These are phyloP conservation scores for Cytospora piceicola DNA, from an alignment of 2,329 filamentous ascomycete genomes.

Conservation along the genomic window DNA sequence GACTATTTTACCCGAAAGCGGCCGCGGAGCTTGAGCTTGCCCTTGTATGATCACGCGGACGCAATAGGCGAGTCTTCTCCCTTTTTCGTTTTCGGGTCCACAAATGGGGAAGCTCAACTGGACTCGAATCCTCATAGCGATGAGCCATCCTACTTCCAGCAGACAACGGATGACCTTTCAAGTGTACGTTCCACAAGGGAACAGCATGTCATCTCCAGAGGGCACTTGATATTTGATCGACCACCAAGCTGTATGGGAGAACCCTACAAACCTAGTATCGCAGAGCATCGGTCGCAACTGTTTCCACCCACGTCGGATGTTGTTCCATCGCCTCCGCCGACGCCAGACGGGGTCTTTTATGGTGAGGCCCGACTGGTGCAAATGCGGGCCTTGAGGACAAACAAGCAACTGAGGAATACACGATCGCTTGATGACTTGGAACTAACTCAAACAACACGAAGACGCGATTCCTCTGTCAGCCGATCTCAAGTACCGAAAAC, in stretches of 20 bases:
- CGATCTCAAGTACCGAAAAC: not conserved
- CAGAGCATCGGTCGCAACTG: conserved; percentile 6
- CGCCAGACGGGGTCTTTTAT: conserved; percentile 44
- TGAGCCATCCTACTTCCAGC: not conserved
- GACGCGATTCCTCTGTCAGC: conserved; percentile 4
- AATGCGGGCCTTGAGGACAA: conserved; percentile 38
- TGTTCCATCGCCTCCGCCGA: conserved; percentile 39
- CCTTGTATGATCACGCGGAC: conserved; percentile 50
- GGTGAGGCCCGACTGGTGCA: conserved; percentile 47
- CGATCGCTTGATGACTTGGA: conserved; percentile 43
- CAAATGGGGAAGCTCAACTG: conserved; percentile 13
- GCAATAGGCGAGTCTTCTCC: conserved; percentile 49
- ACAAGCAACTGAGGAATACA: conserved; percentile 38
- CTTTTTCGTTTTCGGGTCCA: conserved; percentile 53
- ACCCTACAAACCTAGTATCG: conserved; percentile 34
- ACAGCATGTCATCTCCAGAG: not conserved
- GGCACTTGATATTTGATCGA: conserved; percentile 7
- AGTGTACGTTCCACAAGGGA: not conserved
- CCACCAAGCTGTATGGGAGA: conserved; percentile 44
- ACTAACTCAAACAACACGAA: conserved; percentile 9
- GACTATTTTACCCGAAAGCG: conserved; percentile 46
- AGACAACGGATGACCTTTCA: not conserved
- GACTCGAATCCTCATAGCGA: not conserved
- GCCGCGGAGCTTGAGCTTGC: conserved; percentile 55
- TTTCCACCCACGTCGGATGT: conserved; percentile 41